Percentiles rank a stretch among this genome's conserved stretches.
These are phyloP conservation scores for Dendrothele bispora DNA, from an alignment of 768 basidiomycete genomes.

Conservation along the genomic window DNA sequence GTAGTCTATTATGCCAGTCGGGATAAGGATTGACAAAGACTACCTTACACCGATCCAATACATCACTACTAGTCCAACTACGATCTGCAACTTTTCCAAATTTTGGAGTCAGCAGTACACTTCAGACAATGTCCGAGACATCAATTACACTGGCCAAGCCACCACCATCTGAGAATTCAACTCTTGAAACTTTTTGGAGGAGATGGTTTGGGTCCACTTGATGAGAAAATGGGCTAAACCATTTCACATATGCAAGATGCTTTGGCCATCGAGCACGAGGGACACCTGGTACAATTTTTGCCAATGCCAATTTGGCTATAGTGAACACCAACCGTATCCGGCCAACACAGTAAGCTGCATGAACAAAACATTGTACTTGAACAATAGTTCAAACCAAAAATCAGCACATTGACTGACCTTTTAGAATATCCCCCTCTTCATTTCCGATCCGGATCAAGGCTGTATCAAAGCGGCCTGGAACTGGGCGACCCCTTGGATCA, in stretches of 20 bases:
- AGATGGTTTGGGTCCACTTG: slow-evolving; percentile 15
- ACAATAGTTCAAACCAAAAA: not conserved
- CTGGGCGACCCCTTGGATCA: not conserved
- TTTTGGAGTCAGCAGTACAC: slow-evolving; percentile 20
- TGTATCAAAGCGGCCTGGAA: not conserved
- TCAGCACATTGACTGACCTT: not conserved
- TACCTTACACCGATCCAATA: slow-evolving; percentile 17
- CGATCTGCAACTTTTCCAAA: slow-evolving; percentile 15
- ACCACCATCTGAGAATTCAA: not conserved
- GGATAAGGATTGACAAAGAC: slow-evolving; percentile 26
- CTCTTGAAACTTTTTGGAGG: slow-evolving; percentile 19
- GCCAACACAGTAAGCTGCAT: not conserved
- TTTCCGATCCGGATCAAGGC: not conserved
- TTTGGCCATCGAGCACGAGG: too few relatives aligned
- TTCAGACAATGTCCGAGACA: slow-evolving; percentile 12
- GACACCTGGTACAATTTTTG: too few relatives aligned
- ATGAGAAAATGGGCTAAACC: slow-evolving; percentile 8
- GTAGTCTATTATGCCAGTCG: too few relatives aligned
- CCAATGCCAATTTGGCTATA: not conserved
- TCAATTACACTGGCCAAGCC: slow-evolving; percentile 14
- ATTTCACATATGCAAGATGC: slow-evolving; percentile 12
- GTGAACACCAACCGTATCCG: not conserved
- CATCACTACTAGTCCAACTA: slow-evolving; percentile 21
- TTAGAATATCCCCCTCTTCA: not conserved
- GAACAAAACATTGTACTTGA: not conserved